Percentiles rank a stretch among this genome's conserved stretches.
Conservation (phyloP, 768 basidiomycete genomes). For the Epithele typhae region DNA sequence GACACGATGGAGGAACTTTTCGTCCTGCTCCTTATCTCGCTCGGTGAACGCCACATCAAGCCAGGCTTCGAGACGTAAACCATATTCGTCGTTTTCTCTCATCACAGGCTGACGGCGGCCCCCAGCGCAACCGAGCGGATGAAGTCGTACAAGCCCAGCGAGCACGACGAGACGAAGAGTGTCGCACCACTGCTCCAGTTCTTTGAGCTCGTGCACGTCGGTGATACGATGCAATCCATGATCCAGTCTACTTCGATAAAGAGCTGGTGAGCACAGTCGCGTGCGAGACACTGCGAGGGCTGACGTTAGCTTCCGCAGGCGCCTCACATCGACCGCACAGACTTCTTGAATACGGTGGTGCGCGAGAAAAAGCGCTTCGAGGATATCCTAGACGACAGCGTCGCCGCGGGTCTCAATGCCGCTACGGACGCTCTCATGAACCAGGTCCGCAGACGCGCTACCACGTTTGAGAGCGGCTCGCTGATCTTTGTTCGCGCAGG, state of each 20-base stretch:
- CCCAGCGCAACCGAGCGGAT: slow-evolving; percentile 84
- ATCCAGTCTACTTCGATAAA: slow-evolving; percentile 97
- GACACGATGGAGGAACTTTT: slow-evolving; percentile 96
- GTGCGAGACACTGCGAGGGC: no score
- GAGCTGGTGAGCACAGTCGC: slow-evolving; percentile 66
- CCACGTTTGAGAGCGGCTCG: neutral
- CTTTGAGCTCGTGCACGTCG: slow-evolving; percentile 95
- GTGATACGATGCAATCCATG: slow-evolving; percentile 97
- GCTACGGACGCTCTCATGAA: slow-evolving; percentile 96
- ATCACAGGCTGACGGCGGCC: no score
- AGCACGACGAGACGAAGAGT: slow-evolving; percentile 73
- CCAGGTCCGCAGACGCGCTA: slow-evolving; percentile 71
- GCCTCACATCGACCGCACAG: slow-evolving; percentile 85
- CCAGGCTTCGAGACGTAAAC: slow-evolving; percentile 64
- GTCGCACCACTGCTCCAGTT: slow-evolving; percentile 95
- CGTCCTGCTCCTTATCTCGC: slow-evolving; percentile 71
- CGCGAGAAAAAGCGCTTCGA: slow-evolving; percentile 98
- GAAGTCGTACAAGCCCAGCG: slow-evolving; percentile 84
- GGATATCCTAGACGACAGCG: slow-evolving; percentile 85
- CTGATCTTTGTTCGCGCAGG: slow-evolving; percentile 40
- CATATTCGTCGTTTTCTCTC: neutral
- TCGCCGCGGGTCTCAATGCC: slow-evolving; percentile 89
- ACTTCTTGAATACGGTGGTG: slow-evolving; percentile 90
- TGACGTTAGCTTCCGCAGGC: slow-evolving; percentile 42
- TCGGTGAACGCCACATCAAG: slow-evolving; percentile 74